phyloP scores from a whole-genome alignment of 768 basidiomycete genomes.

The Lactarius psammicola region DNA sequence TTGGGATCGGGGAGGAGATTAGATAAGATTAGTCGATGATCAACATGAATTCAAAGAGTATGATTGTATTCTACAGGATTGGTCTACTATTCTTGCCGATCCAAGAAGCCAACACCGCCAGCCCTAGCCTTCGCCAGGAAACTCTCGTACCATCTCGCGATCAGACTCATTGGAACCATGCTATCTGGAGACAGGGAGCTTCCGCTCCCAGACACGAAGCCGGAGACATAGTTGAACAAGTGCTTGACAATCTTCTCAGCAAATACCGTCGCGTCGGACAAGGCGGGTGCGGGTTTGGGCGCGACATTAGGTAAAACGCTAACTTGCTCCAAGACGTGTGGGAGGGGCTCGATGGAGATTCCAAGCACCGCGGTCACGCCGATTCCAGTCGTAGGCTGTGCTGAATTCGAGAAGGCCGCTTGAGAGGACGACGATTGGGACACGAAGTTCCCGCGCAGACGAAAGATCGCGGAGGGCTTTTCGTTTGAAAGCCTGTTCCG shows the following conservation, averaged over 20 bases:
- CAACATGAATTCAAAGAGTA: background rate
- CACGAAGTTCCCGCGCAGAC: conserved; percentile 66
- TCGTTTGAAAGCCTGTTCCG: conserved; percentile 78
- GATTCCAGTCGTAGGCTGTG: conserved; percentile 30
- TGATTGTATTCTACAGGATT: background rate
- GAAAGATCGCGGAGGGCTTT: conserved; percentile 87
- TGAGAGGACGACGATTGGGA: conserved; percentile 35
- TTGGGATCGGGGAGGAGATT: background rate
- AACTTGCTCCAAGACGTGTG: conserved; percentile 58
- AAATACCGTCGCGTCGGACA: conserved; percentile 49
- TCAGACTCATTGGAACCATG: conserved; percentile 58
- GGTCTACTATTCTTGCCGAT: conserved; percentile 36
- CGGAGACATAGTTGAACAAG: conserved; percentile 70
- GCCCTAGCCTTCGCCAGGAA: conserved; percentile 58
- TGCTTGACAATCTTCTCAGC: conserved; percentile 73
- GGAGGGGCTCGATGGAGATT: conserved; percentile 74
- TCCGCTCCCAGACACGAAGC: conserved; percentile 48
- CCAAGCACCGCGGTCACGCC: conserved; percentile 71
- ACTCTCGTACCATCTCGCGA: conserved; percentile 70
- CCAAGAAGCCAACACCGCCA: conserved; percentile 62
- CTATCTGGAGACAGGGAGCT: conserved; percentile 48
- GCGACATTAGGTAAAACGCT: conserved; percentile 42
- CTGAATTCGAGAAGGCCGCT: conserved; percentile 35
- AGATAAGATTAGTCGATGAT: conserved; percentile 14
- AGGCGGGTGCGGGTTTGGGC: conserved; percentile 32